Percentiles rank a stretch among this genome's conserved stretches.
phyloP scores from a whole-genome alignment of 257 asterid genomes.

The Solanum pimpinellifolium region DNA sequence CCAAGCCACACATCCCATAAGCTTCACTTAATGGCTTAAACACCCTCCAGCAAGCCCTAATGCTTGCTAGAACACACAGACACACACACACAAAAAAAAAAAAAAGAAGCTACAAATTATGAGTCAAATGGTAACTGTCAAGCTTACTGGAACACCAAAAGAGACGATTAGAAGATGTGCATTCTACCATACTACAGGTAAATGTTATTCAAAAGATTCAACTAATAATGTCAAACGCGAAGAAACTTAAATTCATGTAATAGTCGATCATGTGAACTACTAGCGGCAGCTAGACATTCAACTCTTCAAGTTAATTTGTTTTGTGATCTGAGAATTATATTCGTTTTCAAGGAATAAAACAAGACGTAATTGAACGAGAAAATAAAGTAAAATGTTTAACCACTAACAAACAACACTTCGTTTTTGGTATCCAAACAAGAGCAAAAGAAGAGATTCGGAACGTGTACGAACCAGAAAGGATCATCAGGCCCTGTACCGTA shows the following conservation, averaged over 20 bases:
- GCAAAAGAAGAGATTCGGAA: not conserved
- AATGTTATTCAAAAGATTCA: not conserved
- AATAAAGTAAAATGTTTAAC: not conserved
- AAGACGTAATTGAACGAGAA: not conserved
- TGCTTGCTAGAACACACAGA: not conserved
- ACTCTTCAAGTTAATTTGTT: not conserved
- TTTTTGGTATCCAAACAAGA: not conserved
- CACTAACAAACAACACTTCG: not conserved
- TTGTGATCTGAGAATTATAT: not conserved
- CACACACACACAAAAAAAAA: not conserved
- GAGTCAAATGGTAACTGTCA: not conserved
- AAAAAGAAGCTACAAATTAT: not conserved
- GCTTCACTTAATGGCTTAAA: not conserved
- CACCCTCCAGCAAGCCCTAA: not conserved
- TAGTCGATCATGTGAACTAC: not conserved
- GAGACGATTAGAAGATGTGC: not conserved
- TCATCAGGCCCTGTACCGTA: constrained; percentile 48
- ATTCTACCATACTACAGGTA: not conserved
- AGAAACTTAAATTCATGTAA: not conserved
- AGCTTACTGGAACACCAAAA: not conserved
- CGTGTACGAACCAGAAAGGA: constrained; percentile 54
- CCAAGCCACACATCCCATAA: not conserved
- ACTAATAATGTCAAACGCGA: not conserved
- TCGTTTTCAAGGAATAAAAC: not conserved
- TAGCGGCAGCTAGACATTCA: not conserved